Conservation (phyloP, 345 rosid species). For the Eucalyptus leucophloia region DNA sequence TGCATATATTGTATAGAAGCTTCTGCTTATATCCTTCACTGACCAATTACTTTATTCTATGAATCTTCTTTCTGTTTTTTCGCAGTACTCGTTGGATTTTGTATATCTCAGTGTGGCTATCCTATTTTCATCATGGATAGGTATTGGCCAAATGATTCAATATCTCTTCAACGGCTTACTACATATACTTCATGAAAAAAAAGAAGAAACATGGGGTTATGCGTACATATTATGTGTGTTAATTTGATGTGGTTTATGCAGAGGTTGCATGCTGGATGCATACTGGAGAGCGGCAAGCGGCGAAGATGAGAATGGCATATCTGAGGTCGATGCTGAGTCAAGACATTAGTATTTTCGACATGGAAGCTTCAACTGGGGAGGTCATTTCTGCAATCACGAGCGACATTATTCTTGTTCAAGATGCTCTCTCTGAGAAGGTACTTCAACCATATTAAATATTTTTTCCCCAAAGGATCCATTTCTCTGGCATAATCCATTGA, state of each 20-base stretch:
- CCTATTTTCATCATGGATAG: slow-evolving; percentile 87
- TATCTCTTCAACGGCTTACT: not conserved
- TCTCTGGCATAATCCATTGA: not conserved
- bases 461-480: not conserved
- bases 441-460: not conserved
- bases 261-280: slow-evolving; percentile 99
- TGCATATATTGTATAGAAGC: not conserved
- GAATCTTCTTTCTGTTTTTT: not conserved
- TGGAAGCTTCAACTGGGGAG: slow-evolving; percentile 87
- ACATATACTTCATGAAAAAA: not conserved
- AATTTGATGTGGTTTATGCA: not conserved
- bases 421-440: slow-evolving; percentile 98
- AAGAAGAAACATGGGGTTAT: not conserved
- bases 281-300: slow-evolving; percentile 91
- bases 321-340: slow-evolving; percentile 75
- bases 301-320: slow-evolving; percentile 92
- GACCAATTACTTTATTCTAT: not conserved
- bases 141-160: slow-evolving; percentile 11
- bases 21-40: not conserved
- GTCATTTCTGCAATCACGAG: slow-evolving; percentile 86
- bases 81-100: slow-evolving; percentile 98
- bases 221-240: not conserved
- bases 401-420: slow-evolving; percentile 84
- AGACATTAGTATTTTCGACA: slow-evolving; percentile 84
- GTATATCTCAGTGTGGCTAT: slow-evolving; percentile 84